Conservation (phyloP, 108 stramenopile genomes). For the Cylindrotheca fusiformis region DNA sequence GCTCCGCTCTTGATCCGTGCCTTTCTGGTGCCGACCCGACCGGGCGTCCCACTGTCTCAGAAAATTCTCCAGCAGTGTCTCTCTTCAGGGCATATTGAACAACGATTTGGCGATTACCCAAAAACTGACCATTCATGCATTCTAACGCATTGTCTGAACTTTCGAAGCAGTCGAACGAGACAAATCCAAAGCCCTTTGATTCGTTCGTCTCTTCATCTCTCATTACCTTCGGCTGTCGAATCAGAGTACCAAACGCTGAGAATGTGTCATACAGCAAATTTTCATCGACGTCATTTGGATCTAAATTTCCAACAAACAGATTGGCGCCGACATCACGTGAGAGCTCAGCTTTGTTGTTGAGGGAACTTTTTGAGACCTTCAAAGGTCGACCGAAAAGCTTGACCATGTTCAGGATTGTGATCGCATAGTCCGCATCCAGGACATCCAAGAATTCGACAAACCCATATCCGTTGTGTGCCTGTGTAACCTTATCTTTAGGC, state of each 20-base stretch:
- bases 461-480: conserved; percentile 89
- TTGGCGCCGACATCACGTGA: conserved; percentile 94
- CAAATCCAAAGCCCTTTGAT: conserved; percentile 96
- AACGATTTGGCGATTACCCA: conserved; percentile 93
- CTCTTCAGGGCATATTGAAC: conserved; percentile 99
- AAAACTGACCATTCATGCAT: conserved; percentile 97
- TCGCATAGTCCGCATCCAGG: conserved; percentile 95
- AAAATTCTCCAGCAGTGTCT: conserved; percentile 50
- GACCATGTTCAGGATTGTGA: conserved; percentile 96
- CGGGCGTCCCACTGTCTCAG: conserved; percentile 43
- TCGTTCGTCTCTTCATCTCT: conserved; percentile 83
- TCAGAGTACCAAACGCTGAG: conserved; percentile 93
- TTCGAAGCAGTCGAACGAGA: conserved; percentile 91
- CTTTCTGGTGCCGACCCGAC: conserved; percentile 56
- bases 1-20: conserved; percentile 96
- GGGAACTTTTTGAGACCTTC: conserved; percentile 85
- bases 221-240: conserved; percentile 88
- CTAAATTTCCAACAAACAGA: conserved; percentile 96
- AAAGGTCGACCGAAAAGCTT: conserved; percentile 91
- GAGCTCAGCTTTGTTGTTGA: conserved; percentile 80
- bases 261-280: conserved; percentile 98
- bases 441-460: conserved; percentile 95
- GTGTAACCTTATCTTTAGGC: conserved; percentile 95
- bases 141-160: conserved; percentile 96
- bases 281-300: conserved; percentile 93